These are phyloP conservation scores for Meyerozyma guilliermondii DNA, from an alignment of 1,139 yeast genomes.

Conservation along the genomic window DNA sequence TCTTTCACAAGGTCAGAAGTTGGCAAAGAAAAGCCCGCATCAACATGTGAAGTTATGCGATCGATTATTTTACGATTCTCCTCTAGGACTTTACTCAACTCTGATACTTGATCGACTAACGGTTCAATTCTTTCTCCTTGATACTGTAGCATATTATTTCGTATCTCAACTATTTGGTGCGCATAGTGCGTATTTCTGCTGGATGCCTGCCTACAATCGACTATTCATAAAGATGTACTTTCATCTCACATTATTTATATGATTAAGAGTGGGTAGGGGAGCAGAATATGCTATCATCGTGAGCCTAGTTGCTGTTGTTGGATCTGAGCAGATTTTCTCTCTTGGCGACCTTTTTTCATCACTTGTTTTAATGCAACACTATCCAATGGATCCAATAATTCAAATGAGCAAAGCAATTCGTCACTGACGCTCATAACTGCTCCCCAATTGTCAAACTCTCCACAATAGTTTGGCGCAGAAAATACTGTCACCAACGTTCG, in stretches of 20 bases:
- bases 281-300: neutral
- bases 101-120: slow-evolving; percentile 18
- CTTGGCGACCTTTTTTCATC: slow-evolving; percentile 82
- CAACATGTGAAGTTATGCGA: slow-evolving; percentile 21
- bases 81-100: slow-evolving; percentile 18
- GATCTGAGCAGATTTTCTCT: slow-evolving; percentile 55
- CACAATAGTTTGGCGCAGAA: slow-evolving; percentile 96
- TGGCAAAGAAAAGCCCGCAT: slow-evolving; percentile 19
- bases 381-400: slow-evolving; percentile 88
- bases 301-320: slow-evolving; percentile 13
- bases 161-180: slow-evolving; percentile 15
- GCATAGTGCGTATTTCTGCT: slow-evolving; percentile 7
- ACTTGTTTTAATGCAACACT: slow-evolving; percentile 90
- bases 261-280: neutral
- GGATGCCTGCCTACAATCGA: no score
- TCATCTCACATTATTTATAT: no score
- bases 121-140: slow-evolving; percentile 36
- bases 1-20: slow-evolving; percentile 6
- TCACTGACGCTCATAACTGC: slow-evolving; percentile 97
- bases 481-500: slow-evolving; percentile 91
- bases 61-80: slow-evolving; percentile 22
- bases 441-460: slow-evolving; percentile 98
- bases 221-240: no score
- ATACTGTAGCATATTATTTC: neutral
- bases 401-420: slow-evolving; percentile 86